Conservation (phyloP, 257 asterid genomes). For the Solanum tacnaense region DNA sequence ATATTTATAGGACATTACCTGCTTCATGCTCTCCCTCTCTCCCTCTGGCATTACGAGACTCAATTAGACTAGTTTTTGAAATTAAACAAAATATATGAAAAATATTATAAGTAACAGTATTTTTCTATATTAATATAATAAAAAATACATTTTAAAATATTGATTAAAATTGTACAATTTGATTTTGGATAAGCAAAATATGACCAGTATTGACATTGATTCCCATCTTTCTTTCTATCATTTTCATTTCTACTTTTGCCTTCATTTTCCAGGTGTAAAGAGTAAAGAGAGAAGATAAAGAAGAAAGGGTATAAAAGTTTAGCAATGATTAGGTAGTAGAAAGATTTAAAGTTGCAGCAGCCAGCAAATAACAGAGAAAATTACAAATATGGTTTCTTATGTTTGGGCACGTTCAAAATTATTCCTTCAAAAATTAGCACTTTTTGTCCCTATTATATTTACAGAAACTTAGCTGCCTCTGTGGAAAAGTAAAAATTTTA, state of each 20-base stretch:
- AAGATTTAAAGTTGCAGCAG: background rate
- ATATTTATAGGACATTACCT: background rate
- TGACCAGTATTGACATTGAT: background rate
- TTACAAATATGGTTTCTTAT: background rate
- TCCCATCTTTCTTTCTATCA: background rate
- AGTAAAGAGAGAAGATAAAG: background rate
- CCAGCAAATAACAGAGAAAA: background rate
- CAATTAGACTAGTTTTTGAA: background rate
- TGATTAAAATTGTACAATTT: too few species aligned
- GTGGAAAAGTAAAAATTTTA: background rate
- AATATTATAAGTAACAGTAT: too few species aligned
- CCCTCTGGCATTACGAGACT: too few species aligned
- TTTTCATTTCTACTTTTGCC: background rate
- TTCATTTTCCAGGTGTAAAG: background rate
- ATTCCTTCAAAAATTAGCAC: background rate
- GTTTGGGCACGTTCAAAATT: background rate
- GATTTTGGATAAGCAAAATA: background rate
- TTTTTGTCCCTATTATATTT: background rate
- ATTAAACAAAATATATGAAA: too few species aligned
- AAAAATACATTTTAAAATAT: too few species aligned
- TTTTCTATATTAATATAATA: too few species aligned
- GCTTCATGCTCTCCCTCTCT: background rate
- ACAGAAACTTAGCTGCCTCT: background rate
- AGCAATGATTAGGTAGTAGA: background rate
- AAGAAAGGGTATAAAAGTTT: background rate